Evolutionary conservation across 768 basidiomycete species (phyloP), one percentile per base, ranked within the genome.

Genomic region (Tricholoma saponaceum): DNA sequence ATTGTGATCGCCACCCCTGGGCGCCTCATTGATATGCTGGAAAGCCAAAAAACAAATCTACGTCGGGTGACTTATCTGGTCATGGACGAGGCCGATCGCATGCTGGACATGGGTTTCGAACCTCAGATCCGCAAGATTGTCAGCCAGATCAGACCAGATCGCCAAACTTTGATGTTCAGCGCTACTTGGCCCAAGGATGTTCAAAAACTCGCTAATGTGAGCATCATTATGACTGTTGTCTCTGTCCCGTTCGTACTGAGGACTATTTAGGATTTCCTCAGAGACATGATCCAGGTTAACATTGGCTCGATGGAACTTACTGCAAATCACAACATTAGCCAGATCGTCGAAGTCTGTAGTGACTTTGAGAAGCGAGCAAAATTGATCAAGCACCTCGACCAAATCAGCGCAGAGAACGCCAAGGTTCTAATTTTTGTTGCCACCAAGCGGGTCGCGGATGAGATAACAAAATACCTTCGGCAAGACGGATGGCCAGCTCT

Each of bases 31-130:
- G 97, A 99, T 70, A 98, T 99, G 97, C 83, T 99, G 25, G 97
- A 99, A 77, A 85, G 84, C 1, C 87, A 90, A 69, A 97, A 97
- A 77, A 98, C 95, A 20, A 98, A 98, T 73, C 83, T 99, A 54
- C 91, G 91, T 57, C 88, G 97, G 41, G 82, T 99, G 56, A 99
- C 97, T 20, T 99, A 98, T 74, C 83, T 99, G 39, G 97, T 99
- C 69, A 92, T 99, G 87, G 97, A 99, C 68, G 97, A 99, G 74
- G 97, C 97, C 46, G 97, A 99, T 78, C 92, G 97, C 68, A 99
- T 99, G 97, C 83, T 99, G 62, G 97, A 99, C 79, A 99, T 99
- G 97, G 97, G 97, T 81, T 99, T 99, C 77, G 97, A 99, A 76
- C 97, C 97, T 54, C 97, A 99, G 72, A 98, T 99, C 70, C 83